A percentile compares a stretch with the other conserved stretches of the same genome.
These are phyloP conservation scores for Stentor coeruleus DNA, from an alignment of 73 alveolate species.

Conservation along the genomic window DNA sequence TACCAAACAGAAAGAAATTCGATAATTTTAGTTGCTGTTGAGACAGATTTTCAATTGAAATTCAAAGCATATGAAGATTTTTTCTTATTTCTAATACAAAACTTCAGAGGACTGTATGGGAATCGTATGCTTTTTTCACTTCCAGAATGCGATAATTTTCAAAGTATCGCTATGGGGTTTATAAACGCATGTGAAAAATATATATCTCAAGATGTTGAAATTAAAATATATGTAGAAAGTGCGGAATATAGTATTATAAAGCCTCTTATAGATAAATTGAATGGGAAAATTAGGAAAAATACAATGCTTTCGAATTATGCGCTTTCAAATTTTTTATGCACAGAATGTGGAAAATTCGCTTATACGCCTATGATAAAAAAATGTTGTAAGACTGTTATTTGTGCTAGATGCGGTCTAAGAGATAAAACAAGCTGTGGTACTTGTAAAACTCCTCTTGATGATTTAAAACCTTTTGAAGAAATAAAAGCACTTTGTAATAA, in stretches of 20 bases:
- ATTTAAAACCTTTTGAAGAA: background rate
- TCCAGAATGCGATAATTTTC: background rate
- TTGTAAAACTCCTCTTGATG: background rate
- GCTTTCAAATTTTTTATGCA: background rate
- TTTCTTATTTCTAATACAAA: background rate
- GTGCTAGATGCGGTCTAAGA: background rate
- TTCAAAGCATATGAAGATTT: background rate
- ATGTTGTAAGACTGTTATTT: background rate
- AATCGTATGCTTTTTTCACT: background rate
- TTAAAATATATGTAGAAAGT: background rate
- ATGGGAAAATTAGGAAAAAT: too few species aligned
- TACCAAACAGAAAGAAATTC: background rate
- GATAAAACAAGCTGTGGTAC: background rate
- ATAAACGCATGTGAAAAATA: background rate
- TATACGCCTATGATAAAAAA: background rate
- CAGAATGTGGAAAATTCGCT: background rate
- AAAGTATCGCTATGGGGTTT: background rate
- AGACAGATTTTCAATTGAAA: background rate
- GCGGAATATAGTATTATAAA: background rate
- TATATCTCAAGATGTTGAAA: background rate
- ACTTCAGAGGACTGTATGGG: background rate
- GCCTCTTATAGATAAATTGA: background rate
- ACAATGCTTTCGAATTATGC: background rate
- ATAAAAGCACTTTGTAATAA: background rate
- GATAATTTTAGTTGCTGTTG: background rate